A percentile compares a stretch with the other conserved stretches of the same genome.
phyloP scores from a whole-genome alignment of 371 early-diverging fungal genomes.

The Furculomyces boomerangus region DNA sequence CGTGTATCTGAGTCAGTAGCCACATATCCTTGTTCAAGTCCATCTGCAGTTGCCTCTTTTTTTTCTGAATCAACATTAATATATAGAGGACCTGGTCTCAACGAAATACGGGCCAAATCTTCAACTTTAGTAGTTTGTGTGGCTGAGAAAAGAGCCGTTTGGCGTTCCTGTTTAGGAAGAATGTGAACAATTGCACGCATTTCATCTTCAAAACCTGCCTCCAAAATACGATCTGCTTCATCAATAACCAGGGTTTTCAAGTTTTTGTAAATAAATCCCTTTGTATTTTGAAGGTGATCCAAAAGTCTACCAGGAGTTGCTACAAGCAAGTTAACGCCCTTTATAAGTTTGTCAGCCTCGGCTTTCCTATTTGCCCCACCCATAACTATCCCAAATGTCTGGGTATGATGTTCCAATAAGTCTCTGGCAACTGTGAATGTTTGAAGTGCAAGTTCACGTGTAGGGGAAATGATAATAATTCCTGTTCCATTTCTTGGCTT shows the following conservation, averaged over 20 bases:
- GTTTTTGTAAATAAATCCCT: conserved; percentile 79
- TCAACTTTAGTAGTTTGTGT: conserved; percentile 96
- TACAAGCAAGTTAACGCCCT: conserved; percentile 88
- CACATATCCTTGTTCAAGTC: conserved; percentile 91
- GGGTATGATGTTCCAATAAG: conserved; percentile 72
- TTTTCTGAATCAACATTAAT: conserved; percentile 90
- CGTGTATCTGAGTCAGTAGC: conserved; percentile 76
- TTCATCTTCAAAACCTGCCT: conserved; percentile 96
- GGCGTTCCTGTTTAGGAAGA: conserved; percentile 68
- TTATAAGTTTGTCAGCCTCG: conserved; percentile 79
- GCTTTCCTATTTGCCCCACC: conserved; percentile 93
- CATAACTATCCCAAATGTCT: conserved; percentile 94
- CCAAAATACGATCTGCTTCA: conserved; percentile 97
- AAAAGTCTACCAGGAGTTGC: conserved; percentile 97
- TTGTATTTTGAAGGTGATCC: conserved; percentile 92
- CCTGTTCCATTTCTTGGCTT: conserved; percentile 96
- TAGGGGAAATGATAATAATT: conserved; percentile 93
- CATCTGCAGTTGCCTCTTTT: conserved; percentile 80
- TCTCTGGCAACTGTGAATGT: conserved; percentile 96
- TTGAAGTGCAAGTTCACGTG: conserved; percentile 98
- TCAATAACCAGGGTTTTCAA: conserved; percentile 87
- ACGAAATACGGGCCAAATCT: conserved; percentile 86
- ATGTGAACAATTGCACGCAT: conserved; percentile 91
- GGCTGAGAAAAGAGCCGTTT: conserved; percentile 95
- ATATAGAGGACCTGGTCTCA: conserved; percentile 81